Evolutionary conservation across 805 yeast genomes (phyloP), one percentile per base, ranked within the genome.

Genomic region (Blastobotrys attinorum): DNA sequence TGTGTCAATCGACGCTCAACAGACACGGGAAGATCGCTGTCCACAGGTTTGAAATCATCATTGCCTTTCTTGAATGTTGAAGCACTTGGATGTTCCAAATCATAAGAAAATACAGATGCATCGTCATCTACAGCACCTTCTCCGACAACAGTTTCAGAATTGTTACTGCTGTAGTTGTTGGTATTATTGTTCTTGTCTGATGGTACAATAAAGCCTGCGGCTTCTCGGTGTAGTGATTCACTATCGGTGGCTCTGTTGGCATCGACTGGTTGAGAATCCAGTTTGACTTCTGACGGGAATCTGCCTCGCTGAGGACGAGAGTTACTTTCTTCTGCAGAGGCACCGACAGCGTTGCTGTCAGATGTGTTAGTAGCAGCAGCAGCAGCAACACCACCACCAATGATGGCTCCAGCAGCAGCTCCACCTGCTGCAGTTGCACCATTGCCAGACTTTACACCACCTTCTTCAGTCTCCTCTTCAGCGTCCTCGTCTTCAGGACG

Each of bases 41-140:
- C 54, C 16, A 50, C 60, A 13, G 65, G 65, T 44, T 54, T 46
- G 47, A 57, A 58, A 44, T 56, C 59, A 29, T 50, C 46, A 39
- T 52, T 60, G 20, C 56, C 57, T 23, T 50, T 38, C 20, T 55
- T 54, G 27, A 51, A 47, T 3, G 66, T 60, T 18, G 56, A 51
- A 44, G 56, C 52, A 3, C 52, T 47, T 18, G 49, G 47, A 32
- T 57, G 56, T 37, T 50, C 56, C 21, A 55, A 52, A 44, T 58
- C 64, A 47, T 62, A 62, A 8, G 63, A 57, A 45, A 59, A 61
- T 13, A 59, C 61, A 6, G 62, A 56, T 39, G 58, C 63, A 29
- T 50, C 58, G n/a, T 41, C 51, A 15, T 34, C 42, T n/a, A n/a
- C n/a, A 10, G 25, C 47, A 25, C 11, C 29, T 27, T 43, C 20